Evolutionary conservation across 352 stramenopile species (phyloP), one percentile per base, ranked within the genome.

Genomic region (Phytophthora syringae): DNA sequence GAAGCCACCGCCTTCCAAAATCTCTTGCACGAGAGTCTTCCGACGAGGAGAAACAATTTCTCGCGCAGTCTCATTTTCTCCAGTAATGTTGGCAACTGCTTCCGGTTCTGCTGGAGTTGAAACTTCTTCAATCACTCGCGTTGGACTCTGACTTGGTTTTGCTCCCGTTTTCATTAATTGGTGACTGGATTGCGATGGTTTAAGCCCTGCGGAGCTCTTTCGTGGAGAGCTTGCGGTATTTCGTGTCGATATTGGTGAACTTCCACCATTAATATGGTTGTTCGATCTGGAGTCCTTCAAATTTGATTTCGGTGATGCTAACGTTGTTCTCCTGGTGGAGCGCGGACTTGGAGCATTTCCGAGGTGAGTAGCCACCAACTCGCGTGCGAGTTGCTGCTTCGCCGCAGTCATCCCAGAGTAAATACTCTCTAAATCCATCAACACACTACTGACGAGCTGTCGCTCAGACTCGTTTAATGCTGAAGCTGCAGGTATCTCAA

Each of bases 371-470:
- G 59, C 60, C 7, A 82, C 12, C 1, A 88, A 76, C 40, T 34
- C 70, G 18, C 42, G 60, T 24, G 22, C 68, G 48, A 53, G 36
- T 24, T 84, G 48, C 25, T 84, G 73, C 42, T 86, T 89, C 5
- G 39, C 21, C 11, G 59, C 51, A 10, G 48, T 61, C 64, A 88
- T 76, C 0, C 70, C 76, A 5, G 75, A 56, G 30, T 74, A 86
- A 11, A 84, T 40, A 21, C 40, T 79, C 36, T 90, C 78, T 11
- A 90, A 60, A 16, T 90, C 79, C 7, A 89, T 36, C 4, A 89
- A 52, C 22, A 78, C 61, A 10, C 37, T 57, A 25, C 77, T 71
- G 0, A 90, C 20, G 24, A 62, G 53, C 3, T 77, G 53, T n/a
- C 67, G 68, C 21, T 90, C 81, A 10, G 58, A 50, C n/a, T 77